Percentiles rank a stretch among this genome's conserved stretches.
Evolutionary conservation across 495 filamentous ascomycete genomes (phyloP).

Genomic region (Neurospora africana): DNA sequence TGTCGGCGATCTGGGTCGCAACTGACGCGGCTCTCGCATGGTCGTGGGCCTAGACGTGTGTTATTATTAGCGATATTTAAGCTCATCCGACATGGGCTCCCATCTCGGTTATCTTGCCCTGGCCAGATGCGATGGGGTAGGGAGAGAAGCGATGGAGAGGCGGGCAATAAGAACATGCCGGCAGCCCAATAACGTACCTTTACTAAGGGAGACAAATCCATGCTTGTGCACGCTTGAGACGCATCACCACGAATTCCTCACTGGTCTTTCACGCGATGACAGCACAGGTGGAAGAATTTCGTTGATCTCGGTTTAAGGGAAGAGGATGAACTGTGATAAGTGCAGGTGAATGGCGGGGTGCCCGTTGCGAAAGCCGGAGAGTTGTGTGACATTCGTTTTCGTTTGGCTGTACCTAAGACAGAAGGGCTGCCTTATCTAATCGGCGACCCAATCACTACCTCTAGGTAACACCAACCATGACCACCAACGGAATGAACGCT

Average conservation of each 20-base stretch:
- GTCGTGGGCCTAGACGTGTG: slow-evolving; percentile 60
- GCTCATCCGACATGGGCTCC: not conserved
- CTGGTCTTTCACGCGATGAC: not conserved
- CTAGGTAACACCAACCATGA: not conserved
- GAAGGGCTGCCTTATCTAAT: not conserved
- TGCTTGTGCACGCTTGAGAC: not conserved
- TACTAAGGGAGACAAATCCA: not conserved
- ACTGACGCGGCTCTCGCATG: slow-evolving; percentile 74
- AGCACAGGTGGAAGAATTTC: not conserved
- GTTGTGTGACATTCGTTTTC: not conserved
- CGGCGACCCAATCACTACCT: not conserved
- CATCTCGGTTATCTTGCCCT: not conserved
- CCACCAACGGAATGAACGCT: not conserved
- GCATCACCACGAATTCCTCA: not conserved
- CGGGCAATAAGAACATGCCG: not conserved
- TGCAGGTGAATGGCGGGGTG: not conserved
- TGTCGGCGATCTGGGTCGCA: slow-evolving; percentile 62
- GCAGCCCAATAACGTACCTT: not conserved
- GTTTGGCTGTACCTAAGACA: not conserved
- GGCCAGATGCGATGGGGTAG: not conserved
- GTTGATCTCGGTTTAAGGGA: not conserved
- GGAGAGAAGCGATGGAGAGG: not conserved
- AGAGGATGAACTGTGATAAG: not conserved
- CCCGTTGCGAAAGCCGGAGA: not conserved
- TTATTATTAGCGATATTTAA: not conserved